Percentiles rank a stretch among this genome's conserved stretches.
Conservation (phyloP, 306 rosid genomes). For the Corylus heterophylla region DNA sequence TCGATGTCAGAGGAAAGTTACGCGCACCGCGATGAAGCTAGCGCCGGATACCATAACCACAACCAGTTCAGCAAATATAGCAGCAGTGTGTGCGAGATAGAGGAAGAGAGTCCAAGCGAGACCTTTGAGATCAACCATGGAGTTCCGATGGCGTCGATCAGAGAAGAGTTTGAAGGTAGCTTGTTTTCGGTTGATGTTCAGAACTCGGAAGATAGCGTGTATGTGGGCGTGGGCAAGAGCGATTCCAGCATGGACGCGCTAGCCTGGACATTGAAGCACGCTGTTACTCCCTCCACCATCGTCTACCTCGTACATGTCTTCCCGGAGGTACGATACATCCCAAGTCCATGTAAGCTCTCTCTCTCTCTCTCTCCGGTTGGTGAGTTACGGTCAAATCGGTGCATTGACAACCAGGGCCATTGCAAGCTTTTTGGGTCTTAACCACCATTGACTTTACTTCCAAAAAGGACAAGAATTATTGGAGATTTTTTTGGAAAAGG, state of each 20-base stretch:
- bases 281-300: constrained; percentile 35
- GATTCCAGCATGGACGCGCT: constrained; percentile 65
- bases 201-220: constrained; percentile 41
- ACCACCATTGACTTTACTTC: neutral
- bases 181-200: constrained; percentile 22
- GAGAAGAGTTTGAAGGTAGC: constrained; percentile 41
- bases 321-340: constrained; percentile 59
- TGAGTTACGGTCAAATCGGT: constrained; percentile 16
- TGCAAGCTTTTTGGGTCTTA: neutral
- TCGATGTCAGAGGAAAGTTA: constrained; percentile 4
- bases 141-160: constrained; percentile 41
- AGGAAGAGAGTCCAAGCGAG: constrained; percentile 45
- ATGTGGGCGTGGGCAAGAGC: constrained; percentile 69
- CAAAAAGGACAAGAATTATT: neutral
- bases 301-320: constrained; percentile 68
- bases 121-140: constrained; percentile 22
- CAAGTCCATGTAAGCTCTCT: constrained; percentile 63
- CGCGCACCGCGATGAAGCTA: neutral
- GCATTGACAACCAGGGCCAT: constrained; percentile 2
- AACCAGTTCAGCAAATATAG: constrained; percentile 1
- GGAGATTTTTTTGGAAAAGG: neutral
- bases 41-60: neutral
- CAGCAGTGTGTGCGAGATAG: constrained; percentile 56
- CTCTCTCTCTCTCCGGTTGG: neutral
- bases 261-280: constrained; percentile 57